These are phyloP conservation scores for Pseudopithomyces chartarum DNA, from an alignment of 2,329 filamentous ascomycete species.

Conservation along the genomic window DNA sequence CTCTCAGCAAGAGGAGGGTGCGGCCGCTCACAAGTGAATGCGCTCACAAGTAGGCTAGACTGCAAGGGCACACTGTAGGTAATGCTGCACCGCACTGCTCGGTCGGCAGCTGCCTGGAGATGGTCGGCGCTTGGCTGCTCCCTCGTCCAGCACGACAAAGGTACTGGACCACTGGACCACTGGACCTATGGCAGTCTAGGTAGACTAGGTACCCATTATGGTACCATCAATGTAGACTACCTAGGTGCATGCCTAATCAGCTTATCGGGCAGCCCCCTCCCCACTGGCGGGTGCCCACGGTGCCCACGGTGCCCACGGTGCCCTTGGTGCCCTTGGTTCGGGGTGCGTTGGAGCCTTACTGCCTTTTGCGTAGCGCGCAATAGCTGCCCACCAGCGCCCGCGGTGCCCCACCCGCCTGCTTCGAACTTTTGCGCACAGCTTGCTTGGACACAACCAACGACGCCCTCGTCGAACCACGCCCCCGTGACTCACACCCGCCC, in stretches of 20 bases:
- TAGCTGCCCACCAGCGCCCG: not conserved
- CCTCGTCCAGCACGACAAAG: not conserved
- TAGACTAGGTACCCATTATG: too few species aligned
- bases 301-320: too few species aligned
- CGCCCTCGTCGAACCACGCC: too few species aligned
- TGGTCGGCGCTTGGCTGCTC: constrained; percentile 10
- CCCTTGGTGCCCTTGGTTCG: too few species aligned
- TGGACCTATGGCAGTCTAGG: too few species aligned
- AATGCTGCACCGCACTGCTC: not conserved
- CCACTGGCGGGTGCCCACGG: too few species aligned
- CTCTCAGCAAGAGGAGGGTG: constrained; percentile 1
- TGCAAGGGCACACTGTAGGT: too few species aligned
- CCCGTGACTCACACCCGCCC: constrained; percentile 3
- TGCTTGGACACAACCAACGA: not conserved
- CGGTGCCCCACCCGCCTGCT: constrained; percentile 12
- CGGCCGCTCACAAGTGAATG: constrained; percentile 10
- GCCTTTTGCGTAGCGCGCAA: not conserved
- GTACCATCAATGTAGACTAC: too few species aligned
- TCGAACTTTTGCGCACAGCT: constrained; percentile 6
- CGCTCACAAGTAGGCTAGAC: too few species aligned
- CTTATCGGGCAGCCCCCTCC: constrained; percentile 5
- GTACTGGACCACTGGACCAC: too few species aligned
- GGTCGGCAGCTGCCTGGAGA: constrained; percentile 19
- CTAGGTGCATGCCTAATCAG: too few species aligned
- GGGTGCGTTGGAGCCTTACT: not conserved